Evolutionary conservation across 768 basidiomycete species (phyloP), one percentile per base, ranked within the genome.

Genomic region (Podaxis carcinomalis): DNA sequence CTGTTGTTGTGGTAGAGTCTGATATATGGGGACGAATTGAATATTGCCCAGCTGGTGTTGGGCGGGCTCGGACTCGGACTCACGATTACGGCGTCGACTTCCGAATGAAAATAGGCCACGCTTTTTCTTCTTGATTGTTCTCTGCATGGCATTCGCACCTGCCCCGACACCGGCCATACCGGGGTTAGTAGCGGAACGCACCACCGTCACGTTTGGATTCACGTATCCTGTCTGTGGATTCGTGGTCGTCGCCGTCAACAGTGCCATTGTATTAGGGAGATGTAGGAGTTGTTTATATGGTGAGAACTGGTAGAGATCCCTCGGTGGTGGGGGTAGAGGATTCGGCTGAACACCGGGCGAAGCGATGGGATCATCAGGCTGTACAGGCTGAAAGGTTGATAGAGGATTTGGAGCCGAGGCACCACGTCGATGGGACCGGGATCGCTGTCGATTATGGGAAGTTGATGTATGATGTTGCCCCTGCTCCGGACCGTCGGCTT

Each of bases 271-370:
- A 47, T 77, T 75, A 1, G 82, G 84, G 16, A 87, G 79, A 56
- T 78, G 78, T 5, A 87, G 74, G 0, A 89, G 69, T 0, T 74
- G 71, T 55, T 80, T 79, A 68, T 88, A 88, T 0, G 86, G 86
- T 0, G 85, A 77, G 27, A 73, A 71, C 11, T 81, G 77, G 69
- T 86, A 88, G 6, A 90, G 57, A 67, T 90, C 83, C 32, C 73
- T 72, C 0, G 90, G 90, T 0, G 83, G 88, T 2, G 68, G 61
- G 0, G 90, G 90, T 7, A 91, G 82, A 4, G 88, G 88, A 67
- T 92, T 88, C 1, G 62, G 56, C 14, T 74, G 64, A 11, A 70
- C 67, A 5, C 64, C 61, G 1, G 27, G 63, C 6, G 67, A 51
- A 69, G 66, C 32, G 62, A 67, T 56, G 63, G 68, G 47, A 68